Conservation (phyloP, 257 asterid genomes). For the Ilex asprella region DNA sequence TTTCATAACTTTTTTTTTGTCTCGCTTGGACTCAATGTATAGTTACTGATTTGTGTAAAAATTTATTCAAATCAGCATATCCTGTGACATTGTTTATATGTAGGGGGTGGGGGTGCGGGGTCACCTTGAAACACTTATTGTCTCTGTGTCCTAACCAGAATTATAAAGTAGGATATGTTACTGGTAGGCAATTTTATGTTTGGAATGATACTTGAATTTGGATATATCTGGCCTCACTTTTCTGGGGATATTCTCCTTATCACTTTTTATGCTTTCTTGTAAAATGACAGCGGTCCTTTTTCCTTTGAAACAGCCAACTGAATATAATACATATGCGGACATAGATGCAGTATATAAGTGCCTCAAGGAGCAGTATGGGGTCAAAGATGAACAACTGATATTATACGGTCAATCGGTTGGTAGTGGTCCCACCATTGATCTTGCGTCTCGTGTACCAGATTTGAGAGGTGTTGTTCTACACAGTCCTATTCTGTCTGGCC, state of each 20-base stretch:
- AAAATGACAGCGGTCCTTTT: conserved; percentile 36
- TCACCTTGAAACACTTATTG: too few species aligned
- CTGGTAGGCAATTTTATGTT: neutral
- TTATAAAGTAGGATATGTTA: too few species aligned
- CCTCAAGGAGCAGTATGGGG: conserved; percentile 90
- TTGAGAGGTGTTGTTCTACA: conserved; percentile 95
- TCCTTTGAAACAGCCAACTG: conserved; percentile 89
- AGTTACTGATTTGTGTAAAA: too few species aligned
- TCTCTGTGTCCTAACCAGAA: too few species aligned
- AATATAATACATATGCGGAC: conserved; percentile 96
- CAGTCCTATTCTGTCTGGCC: conserved; percentile 93
- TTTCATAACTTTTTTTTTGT: too few species aligned
- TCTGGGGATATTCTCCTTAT: neutral
- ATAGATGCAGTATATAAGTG: conserved; percentile 96
- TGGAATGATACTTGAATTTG: neutral
- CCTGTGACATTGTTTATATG: too few species aligned
- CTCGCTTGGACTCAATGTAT: too few species aligned
- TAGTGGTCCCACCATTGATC: conserved; percentile 97
- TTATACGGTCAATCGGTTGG: conserved; percentile 98
- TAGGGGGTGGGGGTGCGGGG: too few species aligned
- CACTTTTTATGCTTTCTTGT: neutral
- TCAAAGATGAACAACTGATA: conserved; percentile 85
- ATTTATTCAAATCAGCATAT: too few species aligned
- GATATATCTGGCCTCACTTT: too few species aligned
- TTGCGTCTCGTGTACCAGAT: conserved; percentile 77